A percentile compares a stretch with the other conserved stretches of the same genome.
Evolutionary conservation across 2,329 filamentous ascomycete genomes (phyloP).

Genomic region (Alternaria gansuensis): DNA sequence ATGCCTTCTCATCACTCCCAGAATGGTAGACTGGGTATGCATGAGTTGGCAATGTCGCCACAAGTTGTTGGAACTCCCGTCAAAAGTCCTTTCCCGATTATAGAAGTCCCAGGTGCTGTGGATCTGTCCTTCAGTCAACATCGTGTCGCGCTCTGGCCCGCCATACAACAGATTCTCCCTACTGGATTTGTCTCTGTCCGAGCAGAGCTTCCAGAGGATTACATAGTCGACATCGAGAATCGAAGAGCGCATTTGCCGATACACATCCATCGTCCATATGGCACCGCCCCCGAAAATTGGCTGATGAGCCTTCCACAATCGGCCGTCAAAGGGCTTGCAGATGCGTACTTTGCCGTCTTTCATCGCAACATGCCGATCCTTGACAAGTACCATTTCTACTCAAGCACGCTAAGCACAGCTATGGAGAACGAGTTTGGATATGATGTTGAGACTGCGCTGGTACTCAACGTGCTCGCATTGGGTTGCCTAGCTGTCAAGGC

Average conservation of each 20-base stretch:
- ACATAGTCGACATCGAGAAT: slow-evolving; percentile 61
- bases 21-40: slow-evolving; percentile 32
- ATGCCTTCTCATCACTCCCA: slow-evolving; percentile 21
- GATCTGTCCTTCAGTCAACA: slow-evolving; percentile 63
- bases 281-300: slow-evolving; percentile 53
- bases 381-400: slow-evolving; percentile 62
- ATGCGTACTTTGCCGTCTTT: slow-evolving; percentile 65
- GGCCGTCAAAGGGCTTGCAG: slow-evolving; percentile 61
- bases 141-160: slow-evolving; percentile 61
- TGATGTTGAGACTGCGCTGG: slow-evolving; percentile 62
- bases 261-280: slow-evolving; percentile 47
- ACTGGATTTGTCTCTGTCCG: slow-evolving; percentile 51
- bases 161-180: slow-evolving; percentile 57
- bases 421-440: slow-evolving; percentile 62
- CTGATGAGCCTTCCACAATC: slow-evolving; percentile 59
- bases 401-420: slow-evolving; percentile 60
- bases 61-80: slow-evolving; percentile 39
- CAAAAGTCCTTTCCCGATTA: slow-evolving; percentile 32
- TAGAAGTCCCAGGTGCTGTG: slow-evolving; percentile 36
- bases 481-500: slow-evolving; percentile 62
- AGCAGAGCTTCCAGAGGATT: slow-evolving; percentile 57
- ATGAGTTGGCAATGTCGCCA: slow-evolving; percentile 40
- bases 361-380: slow-evolving; percentile 63
- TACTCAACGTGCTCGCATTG: slow-evolving; percentile 62
- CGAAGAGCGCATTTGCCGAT: slow-evolving; percentile 57